phyloP scores from a whole-genome alignment of 495 filamentous ascomycete genomes.

The Sporormia fimetaria region DNA sequence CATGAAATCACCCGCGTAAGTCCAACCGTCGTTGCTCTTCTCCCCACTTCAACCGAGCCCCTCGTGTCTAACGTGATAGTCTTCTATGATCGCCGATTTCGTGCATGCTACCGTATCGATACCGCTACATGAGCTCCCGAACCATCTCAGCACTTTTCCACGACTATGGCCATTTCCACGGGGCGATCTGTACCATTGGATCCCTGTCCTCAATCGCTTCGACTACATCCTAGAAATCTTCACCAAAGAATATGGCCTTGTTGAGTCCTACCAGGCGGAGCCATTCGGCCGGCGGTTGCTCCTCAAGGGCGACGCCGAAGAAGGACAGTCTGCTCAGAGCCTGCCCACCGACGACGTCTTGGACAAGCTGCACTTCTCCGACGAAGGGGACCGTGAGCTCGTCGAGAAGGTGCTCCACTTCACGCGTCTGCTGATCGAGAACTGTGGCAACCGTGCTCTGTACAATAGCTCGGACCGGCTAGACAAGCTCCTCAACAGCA shows the following conservation, averaged over 20 bases:
- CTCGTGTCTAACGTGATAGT: constrained; percentile 42
- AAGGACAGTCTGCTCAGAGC: constrained; percentile 30
- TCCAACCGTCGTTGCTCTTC: no score
- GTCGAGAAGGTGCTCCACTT: constrained; percentile 72
- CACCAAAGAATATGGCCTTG: constrained; percentile 69
- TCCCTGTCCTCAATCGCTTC: constrained; percentile 85
- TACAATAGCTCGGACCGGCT: constrained; percentile 86
- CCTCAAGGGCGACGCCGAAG: constrained; percentile 41
- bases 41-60: neutral
- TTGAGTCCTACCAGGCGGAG: constrained; percentile 66
- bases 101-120: constrained; percentile 54
- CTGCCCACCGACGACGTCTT: constrained; percentile 34
- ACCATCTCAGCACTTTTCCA: constrained; percentile 68
- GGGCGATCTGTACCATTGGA: constrained; percentile 98
- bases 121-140: constrained; percentile 63
- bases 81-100: constrained; percentile 72
- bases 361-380: constrained; percentile 47
- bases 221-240: constrained; percentile 76
- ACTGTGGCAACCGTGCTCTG: constrained; percentile 93
- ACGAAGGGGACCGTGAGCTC: constrained; percentile 68
- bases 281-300: constrained; percentile 58
- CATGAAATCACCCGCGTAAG: constrained; percentile 90
- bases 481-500: constrained; percentile 77
- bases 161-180: constrained; percentile 89
- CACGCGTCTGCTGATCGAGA: constrained; percentile 74